phyloP scores from a whole-genome alignment of 179 eudicot species.

The Actinidia arguta region DNA sequence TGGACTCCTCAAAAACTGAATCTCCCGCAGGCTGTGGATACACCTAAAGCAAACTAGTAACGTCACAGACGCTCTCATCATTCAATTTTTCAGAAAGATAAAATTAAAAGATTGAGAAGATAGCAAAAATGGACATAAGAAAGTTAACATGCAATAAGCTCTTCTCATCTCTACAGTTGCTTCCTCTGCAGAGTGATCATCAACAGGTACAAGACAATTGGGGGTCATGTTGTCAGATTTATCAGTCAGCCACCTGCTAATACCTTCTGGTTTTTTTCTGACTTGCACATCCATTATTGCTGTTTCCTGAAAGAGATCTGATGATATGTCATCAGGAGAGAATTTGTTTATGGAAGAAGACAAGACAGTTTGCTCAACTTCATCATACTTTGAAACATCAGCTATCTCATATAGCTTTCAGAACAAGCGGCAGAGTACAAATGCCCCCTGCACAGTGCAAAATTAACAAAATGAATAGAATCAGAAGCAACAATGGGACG shows the following conservation, averaged over 20 bases:
- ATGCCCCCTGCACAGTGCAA: slow-evolving; percentile 28
- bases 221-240: slow-evolving; percentile 20
- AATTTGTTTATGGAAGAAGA: slow-evolving; percentile 33
- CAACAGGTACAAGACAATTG: slow-evolving; percentile 17
- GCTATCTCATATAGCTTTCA: slow-evolving; percentile 32
- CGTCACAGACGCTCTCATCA: not conserved
- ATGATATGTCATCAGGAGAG: slow-evolving; percentile 37
- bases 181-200: slow-evolving; percentile 21
- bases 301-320: slow-evolving; percentile 26
- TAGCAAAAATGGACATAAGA: not conserved
- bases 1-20: slow-evolving; percentile 14
- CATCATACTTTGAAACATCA: slow-evolving; percentile 26
- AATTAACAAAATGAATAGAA: not conserved
- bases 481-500: not conserved
- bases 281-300: slow-evolving; percentile 9
- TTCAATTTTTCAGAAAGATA: not conserved
- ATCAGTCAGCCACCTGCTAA: slow-evolving; percentile 23
- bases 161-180: slow-evolving; percentile 26
- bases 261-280: slow-evolving; percentile 19
- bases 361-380: slow-evolving; percentile 28
- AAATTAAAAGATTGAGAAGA: not conserved
- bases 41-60: slow-evolving; percentile 6
- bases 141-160: not conserved
- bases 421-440: slow-evolving; percentile 46
- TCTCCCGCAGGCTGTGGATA: not conserved